Evolutionary conservation across 1,284 basidiomycete genomes (phyloP).

Genomic region (Leccinum colubrinum): DNA sequence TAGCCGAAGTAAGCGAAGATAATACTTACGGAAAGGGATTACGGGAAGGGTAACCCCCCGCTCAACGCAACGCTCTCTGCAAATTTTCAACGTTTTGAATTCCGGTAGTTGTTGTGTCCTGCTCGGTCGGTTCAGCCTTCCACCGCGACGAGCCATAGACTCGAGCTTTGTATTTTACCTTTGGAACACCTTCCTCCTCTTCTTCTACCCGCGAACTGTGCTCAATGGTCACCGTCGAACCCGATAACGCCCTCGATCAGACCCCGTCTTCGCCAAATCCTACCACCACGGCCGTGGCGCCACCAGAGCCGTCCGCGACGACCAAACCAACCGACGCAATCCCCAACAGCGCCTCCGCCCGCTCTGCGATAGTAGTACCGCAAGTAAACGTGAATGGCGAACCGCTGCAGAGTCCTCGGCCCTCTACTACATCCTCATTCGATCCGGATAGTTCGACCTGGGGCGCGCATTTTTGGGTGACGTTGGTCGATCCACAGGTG

Average conservation of each 20-base stretch:
- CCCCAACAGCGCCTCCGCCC: constrained; percentile 15
- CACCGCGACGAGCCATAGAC: constrained; percentile 1
- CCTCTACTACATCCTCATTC: constrained; percentile 22
- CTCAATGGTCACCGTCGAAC: constrained; percentile 24
- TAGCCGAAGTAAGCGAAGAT: constrained; percentile 15
- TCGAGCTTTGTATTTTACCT: constrained; percentile 26
- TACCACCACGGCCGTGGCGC: background rate
- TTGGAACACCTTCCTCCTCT: background rate
- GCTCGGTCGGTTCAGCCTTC: constrained; percentile 5
- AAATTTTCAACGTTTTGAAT: constrained; percentile 28
- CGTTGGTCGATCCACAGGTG: constrained; percentile 79
- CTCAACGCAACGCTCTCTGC: constrained; percentile 18
- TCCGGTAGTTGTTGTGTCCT: constrained; percentile 3
- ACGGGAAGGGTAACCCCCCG: constrained; percentile 18
- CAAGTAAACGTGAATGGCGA: constrained; percentile 36
- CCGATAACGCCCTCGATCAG: constrained; percentile 29
- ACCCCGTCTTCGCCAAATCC: constrained; percentile 4
- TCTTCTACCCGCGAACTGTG: constrained; percentile 4
- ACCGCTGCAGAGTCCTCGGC: constrained; percentile 31
- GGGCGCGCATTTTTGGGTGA: constrained; percentile 89
- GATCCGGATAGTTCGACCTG: constrained; percentile 38
- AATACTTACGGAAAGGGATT: constrained; percentile 21
- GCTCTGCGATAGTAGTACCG: constrained; percentile 27
- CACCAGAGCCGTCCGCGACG: constrained; percentile 5
- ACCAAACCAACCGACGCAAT: constrained; percentile 7